These are phyloP conservation scores for Lyophyllum shimeji DNA, from an alignment of 768 basidiomycete genomes.

Conservation along the genomic window DNA sequence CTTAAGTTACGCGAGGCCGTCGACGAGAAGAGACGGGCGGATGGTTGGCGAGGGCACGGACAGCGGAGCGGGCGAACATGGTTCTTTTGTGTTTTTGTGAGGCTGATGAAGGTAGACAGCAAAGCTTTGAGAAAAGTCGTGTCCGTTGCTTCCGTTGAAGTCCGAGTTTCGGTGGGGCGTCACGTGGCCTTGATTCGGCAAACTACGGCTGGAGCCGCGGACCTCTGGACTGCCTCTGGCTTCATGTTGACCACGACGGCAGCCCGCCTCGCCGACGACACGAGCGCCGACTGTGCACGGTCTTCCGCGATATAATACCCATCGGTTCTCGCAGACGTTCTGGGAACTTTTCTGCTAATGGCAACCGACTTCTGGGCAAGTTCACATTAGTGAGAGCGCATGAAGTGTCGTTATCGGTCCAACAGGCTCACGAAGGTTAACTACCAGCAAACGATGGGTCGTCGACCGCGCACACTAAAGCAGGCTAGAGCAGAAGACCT, in stretches of 20 bases:
- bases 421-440: conserved; percentile 14
- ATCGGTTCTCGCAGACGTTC: not conserved
- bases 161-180: conserved; percentile 2
- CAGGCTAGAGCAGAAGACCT: conserved; percentile 78
- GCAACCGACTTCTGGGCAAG: conserved; percentile 92
- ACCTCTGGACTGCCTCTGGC: not conserved
- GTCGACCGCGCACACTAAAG: conserved; percentile 76
- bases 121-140: conserved; percentile 14
- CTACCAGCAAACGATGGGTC: conserved; percentile 86
- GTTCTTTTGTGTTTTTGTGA: conserved; percentile 22
- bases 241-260: conserved; percentile 3
- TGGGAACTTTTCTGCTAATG: conserved; percentile 39
- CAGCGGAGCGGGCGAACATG: conserved; percentile 70
- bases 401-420: conserved; percentile 9
- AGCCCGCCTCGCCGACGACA: not conserved
- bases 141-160: conserved; percentile 8
- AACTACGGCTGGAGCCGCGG: not conserved
- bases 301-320: not conserved
- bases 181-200: not conserved
- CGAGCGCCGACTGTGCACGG: not conserved
- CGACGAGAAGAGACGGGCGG: conserved; percentile 73
- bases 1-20: conserved; percentile 71
- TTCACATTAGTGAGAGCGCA: conserved; percentile 75
- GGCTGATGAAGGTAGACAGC: conserved; percentile 20
- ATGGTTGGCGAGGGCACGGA: conserved; percentile 52